Percentiles rank a stretch among this genome's conserved stretches.
These are phyloP conservation scores for Fusarium mexicanum DNA, from an alignment of 2,329 filamentous ascomycete genomes.

Conservation along the genomic window DNA sequence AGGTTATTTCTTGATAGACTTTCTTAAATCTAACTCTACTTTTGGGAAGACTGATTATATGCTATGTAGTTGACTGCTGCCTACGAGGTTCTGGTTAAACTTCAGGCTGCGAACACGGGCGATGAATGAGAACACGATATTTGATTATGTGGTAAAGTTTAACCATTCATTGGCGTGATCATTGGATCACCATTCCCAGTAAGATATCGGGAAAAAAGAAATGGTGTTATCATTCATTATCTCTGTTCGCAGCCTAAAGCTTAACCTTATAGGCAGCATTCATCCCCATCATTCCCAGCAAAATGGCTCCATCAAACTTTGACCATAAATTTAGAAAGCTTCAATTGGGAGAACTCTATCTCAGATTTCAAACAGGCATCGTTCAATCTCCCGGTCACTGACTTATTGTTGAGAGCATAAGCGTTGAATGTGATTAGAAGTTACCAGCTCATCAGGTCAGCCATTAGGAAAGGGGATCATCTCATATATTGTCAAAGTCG, in stretches of 20 bases:
- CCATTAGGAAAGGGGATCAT: fast-evolving
- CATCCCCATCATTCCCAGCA: neutral
- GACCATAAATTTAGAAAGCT: neutral
- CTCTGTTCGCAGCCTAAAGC: too few species aligned
- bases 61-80: neutral
- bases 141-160: neutral
- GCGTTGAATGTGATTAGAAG: fast-evolving
- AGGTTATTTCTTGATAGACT: neutral
- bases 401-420: neutral
- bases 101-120: neutral
- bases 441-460: fast-evolving
- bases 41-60: neutral
- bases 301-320: neutral
- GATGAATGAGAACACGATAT: neutral
- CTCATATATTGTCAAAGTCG: neutral
- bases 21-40: neutral
- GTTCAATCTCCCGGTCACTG: neutral
- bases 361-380: neutral
- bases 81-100: neutral
- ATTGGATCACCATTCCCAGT: neutral
- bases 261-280: too few species aligned
- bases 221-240: too few species aligned
- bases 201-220: too few species aligned
- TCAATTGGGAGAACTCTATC: neutral
- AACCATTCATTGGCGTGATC: neutral